Evolutionary conservation across 495 filamentous ascomycete genomes (phyloP), one percentile per base, ranked within the genome.

Genomic region (Rostrohypoxylon terebratum): DNA sequence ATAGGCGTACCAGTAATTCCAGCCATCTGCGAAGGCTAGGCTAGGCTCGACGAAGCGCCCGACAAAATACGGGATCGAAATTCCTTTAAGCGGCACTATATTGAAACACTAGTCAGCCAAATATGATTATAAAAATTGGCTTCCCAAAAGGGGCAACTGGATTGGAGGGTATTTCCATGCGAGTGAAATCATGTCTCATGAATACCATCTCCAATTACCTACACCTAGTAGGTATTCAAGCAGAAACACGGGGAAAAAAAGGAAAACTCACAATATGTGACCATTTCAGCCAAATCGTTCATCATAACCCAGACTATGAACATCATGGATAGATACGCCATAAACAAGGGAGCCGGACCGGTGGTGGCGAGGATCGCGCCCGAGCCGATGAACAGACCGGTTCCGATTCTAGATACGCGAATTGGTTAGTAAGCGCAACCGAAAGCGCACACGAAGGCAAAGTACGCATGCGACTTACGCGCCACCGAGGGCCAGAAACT

Each of bases 1-100:
- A 60, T 84, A 85, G 0, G 82, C 81, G 51, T 86, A 85, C 83
- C 83, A 86, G 70, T 85, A 91, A 68, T 93, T 94, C 91, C 91
- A 94, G 14, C 93, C 93, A 74, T 90, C 90, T 42, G 93, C 90
- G 73, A 94, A 94, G 14, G 92, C 92, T 72, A 95, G 81, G 73
- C 89, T 90, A 10, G 88, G 86, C 68, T 94, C 91, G 63, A 94
- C 89, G 63, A 91, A 90, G 53, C 92, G 90, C 62, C 89, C 83
- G 20, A 91, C 91, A 69, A 93, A 94, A 63, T 93, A 83, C 0
- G 85, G 85, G 14, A 89, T 78, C 3, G 84, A 86, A 42, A 84
- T 83, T 10, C 87, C 87, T 42, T 80, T 81, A 72, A 89, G 81
- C 1, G 91, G 88, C 16, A 93, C 85, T 45, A 16, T 9, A n/a